Evolutionary conservation across 1,139 yeast species (phyloP), one percentile per base, ranked within the genome.

Genomic region (Sugiyamaella neomexicana): DNA sequence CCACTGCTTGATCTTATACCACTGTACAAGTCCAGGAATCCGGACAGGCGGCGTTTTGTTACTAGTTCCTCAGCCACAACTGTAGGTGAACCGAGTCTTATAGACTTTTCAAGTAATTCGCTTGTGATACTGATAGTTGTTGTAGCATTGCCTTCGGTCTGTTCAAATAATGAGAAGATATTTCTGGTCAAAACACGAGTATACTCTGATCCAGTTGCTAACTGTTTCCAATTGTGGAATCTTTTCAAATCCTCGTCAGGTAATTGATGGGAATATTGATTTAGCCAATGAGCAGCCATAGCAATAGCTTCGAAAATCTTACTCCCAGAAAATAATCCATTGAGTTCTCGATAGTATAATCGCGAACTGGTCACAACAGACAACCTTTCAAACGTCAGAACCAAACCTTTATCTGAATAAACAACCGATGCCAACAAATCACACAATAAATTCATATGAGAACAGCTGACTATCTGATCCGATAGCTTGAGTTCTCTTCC

Each of bases 311-410:
- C 40, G 12, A 55, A 45, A 1, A 62, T 46, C 38, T 55, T 52
- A 44, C 65, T 61, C 0, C 65, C 65, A 16, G 50, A 56, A 29
- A 55, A 56, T 29, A 57, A 34, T 12, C 53, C 42, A 1, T 51
- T 20, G 15, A 60, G 27, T 34, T 59, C 51, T 25, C 36, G n/a
- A 6, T 13, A 16, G 32, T 39, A 31, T 17, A 47, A 55, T 23
- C 49, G 48, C 10, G 50, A 27, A 12, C 34, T 44, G n/a, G 47
- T 47, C 43, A 38, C 16, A 43, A 37, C 31, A 37, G 12, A 32
- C 25, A 45, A 34, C 15, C 50, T 29, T 6, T 36, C 31, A 32
- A 29, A 52, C 2, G 43, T 9, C 2, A 10, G 16, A 16, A 36
- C 31, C 12, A 50, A n/a, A 4, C 39, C n/a, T 25, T 27, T 29